These are phyloP conservation scores for Crithidia acanthocephali DNA, from an alignment of 208 protist genomes.

Conservation along the genomic window DNA sequence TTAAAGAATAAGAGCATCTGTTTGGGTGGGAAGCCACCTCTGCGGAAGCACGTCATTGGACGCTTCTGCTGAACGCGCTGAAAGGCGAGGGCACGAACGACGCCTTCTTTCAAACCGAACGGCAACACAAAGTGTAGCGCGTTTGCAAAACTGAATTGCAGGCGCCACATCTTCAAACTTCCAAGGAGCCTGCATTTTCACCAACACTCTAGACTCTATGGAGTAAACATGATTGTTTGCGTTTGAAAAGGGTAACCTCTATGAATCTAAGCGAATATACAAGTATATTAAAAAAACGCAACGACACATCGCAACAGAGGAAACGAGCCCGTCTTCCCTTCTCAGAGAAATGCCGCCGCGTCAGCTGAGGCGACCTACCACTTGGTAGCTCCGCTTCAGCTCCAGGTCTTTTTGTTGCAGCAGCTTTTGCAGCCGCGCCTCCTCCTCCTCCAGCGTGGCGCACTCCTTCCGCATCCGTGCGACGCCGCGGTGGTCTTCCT, in stretches of 20 bases:
- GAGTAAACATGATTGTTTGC: no score
- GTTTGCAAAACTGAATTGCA: no score
- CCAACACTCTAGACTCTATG: no score
- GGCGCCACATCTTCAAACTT: no score
- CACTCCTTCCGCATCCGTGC: conserved; percentile 51
- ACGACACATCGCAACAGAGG: background rate
- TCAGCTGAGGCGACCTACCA: conserved; percentile 4
- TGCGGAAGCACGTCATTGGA: no score
- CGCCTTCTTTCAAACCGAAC: no score
- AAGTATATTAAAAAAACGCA: conserved; percentile 19
- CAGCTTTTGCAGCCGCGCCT: conserved; percentile 48
- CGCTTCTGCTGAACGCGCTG: no score
- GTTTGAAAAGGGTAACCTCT: background rate
- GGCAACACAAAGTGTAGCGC: no score
- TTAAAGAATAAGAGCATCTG: background rate
- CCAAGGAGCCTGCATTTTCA: no score
- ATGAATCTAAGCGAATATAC: background rate
- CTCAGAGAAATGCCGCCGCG: background rate
- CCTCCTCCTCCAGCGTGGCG: conserved; percentile 49
- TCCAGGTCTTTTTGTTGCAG: conserved; percentile 57
- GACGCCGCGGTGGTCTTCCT: conserved; percentile 40
- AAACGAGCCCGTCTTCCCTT: no score
- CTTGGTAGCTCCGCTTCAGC: conserved; percentile 53
- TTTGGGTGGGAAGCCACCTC: no score
- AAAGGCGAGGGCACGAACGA: no score